Evolutionary conservation across 108 stramenopile species (phyloP).

Genomic region (Skeletonema tropicum): DNA sequence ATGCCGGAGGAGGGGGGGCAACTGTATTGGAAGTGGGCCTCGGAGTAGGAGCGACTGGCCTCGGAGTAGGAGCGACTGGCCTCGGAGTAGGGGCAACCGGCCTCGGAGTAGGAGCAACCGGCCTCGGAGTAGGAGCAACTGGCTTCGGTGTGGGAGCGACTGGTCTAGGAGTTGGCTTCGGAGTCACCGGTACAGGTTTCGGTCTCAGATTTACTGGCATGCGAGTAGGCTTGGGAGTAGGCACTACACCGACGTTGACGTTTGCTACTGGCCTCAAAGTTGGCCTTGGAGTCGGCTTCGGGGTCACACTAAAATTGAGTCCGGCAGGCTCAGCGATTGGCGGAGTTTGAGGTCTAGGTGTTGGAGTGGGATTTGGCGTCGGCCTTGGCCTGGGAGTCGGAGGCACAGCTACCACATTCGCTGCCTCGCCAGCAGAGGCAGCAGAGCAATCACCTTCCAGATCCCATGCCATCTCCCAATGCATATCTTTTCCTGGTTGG

Average conservation of each 20-base stretch:
- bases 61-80: not conserved
- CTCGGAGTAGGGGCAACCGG: not conserved
- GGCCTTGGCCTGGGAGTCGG: not conserved
- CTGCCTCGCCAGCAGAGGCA: not conserved
- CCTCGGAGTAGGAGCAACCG: not conserved
- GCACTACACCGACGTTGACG: too few relatives aligned
- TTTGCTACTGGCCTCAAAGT: too few relatives aligned
- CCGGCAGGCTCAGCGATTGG: not conserved
- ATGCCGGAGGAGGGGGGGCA: too few relatives aligned
- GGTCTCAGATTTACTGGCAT: not conserved
- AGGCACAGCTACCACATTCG: not conserved
- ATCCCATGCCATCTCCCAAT: constrained; percentile 30
- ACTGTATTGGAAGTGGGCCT: not conserved
- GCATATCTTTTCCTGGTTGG: constrained; percentile 13
- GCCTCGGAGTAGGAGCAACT: constrained; percentile 1
- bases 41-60: not conserved
- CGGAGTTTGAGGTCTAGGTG: not conserved
- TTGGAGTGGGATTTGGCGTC: not conserved
- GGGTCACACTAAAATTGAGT: too few relatives aligned
- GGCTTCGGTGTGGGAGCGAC: not conserved
- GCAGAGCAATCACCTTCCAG: constrained; percentile 10
- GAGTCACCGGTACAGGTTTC: not conserved
- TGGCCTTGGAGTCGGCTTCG: too few relatives aligned
- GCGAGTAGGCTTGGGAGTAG: too few relatives aligned
- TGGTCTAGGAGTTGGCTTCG: not conserved